Evolutionary conservation across 257 asterid genomes (phyloP).

Genomic region (Thymus mandschuricus): DNA sequence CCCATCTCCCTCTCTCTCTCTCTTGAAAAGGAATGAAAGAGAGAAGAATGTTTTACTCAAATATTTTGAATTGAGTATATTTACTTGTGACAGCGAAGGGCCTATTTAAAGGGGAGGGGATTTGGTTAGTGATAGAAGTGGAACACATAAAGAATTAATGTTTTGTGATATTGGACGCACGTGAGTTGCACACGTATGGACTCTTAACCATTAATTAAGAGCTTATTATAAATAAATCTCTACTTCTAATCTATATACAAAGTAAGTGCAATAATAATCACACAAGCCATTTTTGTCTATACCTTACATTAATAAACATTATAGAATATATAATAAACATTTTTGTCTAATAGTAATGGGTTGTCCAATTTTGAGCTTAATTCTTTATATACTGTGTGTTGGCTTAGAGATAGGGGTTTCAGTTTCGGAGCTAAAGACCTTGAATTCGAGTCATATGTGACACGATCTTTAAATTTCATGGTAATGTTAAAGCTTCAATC

Average conservation of each 20-base stretch:
- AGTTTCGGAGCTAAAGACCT: too few species aligned
- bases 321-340: too few species aligned
- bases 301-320: too few species aligned
- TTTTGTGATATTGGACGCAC: neutral
- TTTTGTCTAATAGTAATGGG: too few species aligned
- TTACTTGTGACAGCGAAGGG: neutral
- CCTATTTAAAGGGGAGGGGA: conserved; percentile 30
- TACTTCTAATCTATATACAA: neutral
- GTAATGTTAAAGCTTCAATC: too few species aligned
- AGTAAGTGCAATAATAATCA: conserved; percentile 12
- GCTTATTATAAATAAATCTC: conserved; percentile 34
- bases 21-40: neutral
- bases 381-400: too few species aligned
- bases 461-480: too few species aligned
- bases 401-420: too few species aligned
- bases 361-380: too few species aligned
- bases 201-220: conserved; percentile 23
- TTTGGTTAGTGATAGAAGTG: conserved; percentile 6
- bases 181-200: neutral
- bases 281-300: neutral
- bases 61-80: neutral
- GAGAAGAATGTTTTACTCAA: neutral
- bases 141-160: neutral
- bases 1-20: conserved; percentile 43
- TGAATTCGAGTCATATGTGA: too few species aligned